phyloP scores from a whole-genome alignment of 306 rosid species.

The Pyrus bretschneideri region DNA sequence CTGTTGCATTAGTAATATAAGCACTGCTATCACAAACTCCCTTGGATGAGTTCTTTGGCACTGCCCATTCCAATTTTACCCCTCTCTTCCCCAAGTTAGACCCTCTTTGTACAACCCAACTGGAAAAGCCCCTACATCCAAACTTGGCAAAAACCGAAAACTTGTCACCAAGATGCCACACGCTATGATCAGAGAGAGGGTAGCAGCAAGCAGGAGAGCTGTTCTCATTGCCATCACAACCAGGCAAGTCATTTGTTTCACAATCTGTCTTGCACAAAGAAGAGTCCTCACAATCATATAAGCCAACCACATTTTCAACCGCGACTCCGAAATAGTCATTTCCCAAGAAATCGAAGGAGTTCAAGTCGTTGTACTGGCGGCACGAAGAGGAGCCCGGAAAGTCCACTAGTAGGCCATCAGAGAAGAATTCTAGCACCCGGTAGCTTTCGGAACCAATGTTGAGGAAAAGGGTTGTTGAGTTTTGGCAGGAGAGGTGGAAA shows the following conservation, averaged over 20 bases:
- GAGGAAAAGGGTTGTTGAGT: conserved; percentile 59
- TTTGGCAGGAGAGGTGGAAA: conserved; percentile 60
- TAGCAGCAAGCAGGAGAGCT: conserved; percentile 78
- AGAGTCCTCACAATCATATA: conserved; percentile 93
- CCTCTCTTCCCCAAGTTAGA: conserved; percentile 67
- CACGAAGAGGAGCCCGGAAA: conserved; percentile 60
- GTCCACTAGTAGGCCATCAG: conserved; percentile 64
- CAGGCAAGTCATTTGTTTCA: conserved; percentile 54
- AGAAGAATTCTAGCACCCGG: conserved; percentile 61
- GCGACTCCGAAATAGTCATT: conserved; percentile 56
- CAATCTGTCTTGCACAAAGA: conserved; percentile 76
- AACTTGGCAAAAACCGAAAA: conserved; percentile 61
- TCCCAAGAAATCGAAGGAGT: conserved; percentile 41
- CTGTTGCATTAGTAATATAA: conserved; percentile 46
- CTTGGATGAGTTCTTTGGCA: conserved; percentile 54
- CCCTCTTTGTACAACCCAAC: conserved; percentile 70
- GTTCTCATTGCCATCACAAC: conserved; percentile 50
- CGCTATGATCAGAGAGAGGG: conserved; percentile 72
- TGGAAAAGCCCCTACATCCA: conserved; percentile 91
- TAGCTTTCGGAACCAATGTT: conserved; percentile 39
- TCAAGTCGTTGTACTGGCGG: conserved; percentile 75
- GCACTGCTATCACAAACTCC: conserved; percentile 55
- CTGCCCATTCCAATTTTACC: conserved; percentile 81
- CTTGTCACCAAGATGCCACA: conserved; percentile 64
- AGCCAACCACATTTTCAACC: conserved; percentile 63